Conservation (phyloP, 805 yeast species). For the Pachysolen tannophilus region DNA sequence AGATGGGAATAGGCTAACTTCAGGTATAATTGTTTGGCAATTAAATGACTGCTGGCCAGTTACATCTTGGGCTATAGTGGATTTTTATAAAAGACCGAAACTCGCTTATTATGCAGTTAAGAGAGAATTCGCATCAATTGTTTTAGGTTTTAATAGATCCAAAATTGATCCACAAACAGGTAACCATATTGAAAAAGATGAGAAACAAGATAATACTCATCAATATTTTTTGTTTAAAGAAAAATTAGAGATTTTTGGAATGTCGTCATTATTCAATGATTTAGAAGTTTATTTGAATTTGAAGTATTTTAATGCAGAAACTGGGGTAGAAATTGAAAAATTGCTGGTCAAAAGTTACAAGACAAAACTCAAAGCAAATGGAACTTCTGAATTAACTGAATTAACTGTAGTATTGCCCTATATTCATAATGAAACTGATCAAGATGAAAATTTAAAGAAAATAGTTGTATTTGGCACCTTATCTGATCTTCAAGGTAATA, state of each 20-base stretch:
- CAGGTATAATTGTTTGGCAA: constrained; percentile 49
- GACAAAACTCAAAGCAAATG: constrained; percentile 11
- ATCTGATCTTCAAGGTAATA: constrained; percentile 7
- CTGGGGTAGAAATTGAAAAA: constrained; percentile 28
- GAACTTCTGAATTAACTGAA: constrained; percentile 3
- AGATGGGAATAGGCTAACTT: constrained; percentile 24
- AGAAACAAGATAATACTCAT: constrained; percentile 16
- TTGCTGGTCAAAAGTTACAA: constrained; percentile 5
- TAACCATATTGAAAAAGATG: constrained; percentile 5
- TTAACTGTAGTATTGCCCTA: too few relatives aligned
- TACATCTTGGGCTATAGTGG: constrained; percentile 42
- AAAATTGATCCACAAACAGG: constrained; percentile 9
- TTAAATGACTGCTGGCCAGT: constrained; percentile 47
- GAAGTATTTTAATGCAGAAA: constrained; percentile 21
- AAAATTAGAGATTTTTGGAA: constrained; percentile 9
- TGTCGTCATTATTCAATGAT: not conserved
- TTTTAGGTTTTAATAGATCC: constrained; percentile 27
- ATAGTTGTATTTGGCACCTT: not conserved
- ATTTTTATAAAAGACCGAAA: constrained; percentile 33
- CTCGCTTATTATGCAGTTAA: constrained; percentile 39
- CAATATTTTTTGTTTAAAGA: constrained; percentile 20
- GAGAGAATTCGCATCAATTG: constrained; percentile 29
- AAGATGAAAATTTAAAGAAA: not conserved
- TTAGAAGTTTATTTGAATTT: constrained; percentile 8
- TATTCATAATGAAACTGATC: too few relatives aligned